Percentiles rank a stretch among this genome's conserved stretches.
phyloP scores from a whole-genome alignment of 805 yeast genomes.

The Pichia ethanolica region DNA sequence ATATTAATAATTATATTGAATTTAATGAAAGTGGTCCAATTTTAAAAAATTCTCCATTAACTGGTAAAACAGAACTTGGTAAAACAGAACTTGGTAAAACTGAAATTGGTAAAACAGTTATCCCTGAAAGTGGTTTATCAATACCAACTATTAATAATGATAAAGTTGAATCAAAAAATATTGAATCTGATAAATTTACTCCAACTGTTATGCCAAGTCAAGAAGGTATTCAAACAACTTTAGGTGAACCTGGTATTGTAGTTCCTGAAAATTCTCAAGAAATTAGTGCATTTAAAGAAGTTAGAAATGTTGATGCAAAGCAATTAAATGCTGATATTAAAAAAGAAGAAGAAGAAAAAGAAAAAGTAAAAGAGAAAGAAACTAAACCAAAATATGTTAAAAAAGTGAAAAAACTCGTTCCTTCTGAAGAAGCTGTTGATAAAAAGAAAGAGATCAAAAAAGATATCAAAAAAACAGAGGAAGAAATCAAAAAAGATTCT shows the following conservation, averaged over 20 bases:
- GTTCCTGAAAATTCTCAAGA: constrained; percentile 56
- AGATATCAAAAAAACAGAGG: no score
- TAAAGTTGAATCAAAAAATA: neutral
- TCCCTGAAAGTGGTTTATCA: constrained; percentile 8
- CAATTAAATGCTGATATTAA: constrained; percentile 39
- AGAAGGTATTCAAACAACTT: constrained; percentile 36
- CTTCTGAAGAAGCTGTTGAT: constrained; percentile 5
- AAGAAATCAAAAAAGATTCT: neutral
- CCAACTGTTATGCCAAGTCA: constrained; percentile 39
- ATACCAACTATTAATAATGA: constrained; percentile 1
- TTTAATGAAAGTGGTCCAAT: constrained; percentile 28
- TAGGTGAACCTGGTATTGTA: constrained; percentile 70
- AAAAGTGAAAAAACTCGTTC: constrained; percentile 35
- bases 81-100: constrained; percentile 33
- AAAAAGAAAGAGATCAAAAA: no score
- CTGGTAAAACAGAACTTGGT: constrained; percentile 33
- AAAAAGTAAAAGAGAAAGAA: constrained; percentile 14
- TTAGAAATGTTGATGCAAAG: constrained; percentile 50
- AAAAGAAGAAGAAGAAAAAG: constrained; percentile 2
- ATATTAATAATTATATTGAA: constrained; percentile 43
- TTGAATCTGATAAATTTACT: neutral
- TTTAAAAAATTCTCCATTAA: constrained; percentile 22
- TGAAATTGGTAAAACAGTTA: constrained; percentile 21
- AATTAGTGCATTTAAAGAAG: constrained; percentile 58
- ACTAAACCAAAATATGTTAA: constrained; percentile 12